Base-by-base conservation (phyloP, 2,329 filamentous ascomycete genomes). In the Cercospora beticola region DNA sequence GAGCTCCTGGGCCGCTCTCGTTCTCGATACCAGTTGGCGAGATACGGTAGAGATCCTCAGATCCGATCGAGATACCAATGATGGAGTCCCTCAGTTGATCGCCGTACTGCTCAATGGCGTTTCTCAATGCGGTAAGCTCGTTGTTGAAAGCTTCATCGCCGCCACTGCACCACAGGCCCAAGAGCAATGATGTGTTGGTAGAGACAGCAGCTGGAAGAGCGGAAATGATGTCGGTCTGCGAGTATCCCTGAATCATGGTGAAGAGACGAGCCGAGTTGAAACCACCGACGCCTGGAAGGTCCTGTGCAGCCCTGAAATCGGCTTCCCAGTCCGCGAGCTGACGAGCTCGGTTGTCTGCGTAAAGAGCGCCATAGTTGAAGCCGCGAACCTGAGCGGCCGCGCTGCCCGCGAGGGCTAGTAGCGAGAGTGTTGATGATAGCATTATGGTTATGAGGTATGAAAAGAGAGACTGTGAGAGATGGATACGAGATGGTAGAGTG, bases 41-140 rank as follows among this genome's bases (percentile, higher is more conserved):
- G 80, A 86, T 87, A 76, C 92, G 73, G 76, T 84, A 85, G 23
- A 84, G 86, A 79, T 97, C 93, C 84, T 97, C 93, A 73, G 87
- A 91, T 70, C 93, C 93, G 64, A 97, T 88, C 0, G 92, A 94
- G 81, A 97, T 94, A 79, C 92, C 93, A 66, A 88, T 90, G 54
- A 97, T 88, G 18, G 91, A 83, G 66, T 85, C 82, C 46, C 86
- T 85, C 75, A 96, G 88, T 59, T 85, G 82, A 9, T 82, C 80
- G 67, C 92, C 92, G 78, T 93, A 93, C 76, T 88, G 83, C 60
- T 80, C 73, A 72, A 94, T 90, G 73, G 92, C 91, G 54, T 84
- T 81, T 78, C 87, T 86, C 60, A 97, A 85, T 14, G 93, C 92
- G 2, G 83, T 78, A 59, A 97, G 82, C 82, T 97, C 93, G 78